Evolutionary conservation across 352 stramenopile genomes (phyloP), one percentile per base, ranked within the genome.

Genomic region (Pythium chondricola): DNA sequence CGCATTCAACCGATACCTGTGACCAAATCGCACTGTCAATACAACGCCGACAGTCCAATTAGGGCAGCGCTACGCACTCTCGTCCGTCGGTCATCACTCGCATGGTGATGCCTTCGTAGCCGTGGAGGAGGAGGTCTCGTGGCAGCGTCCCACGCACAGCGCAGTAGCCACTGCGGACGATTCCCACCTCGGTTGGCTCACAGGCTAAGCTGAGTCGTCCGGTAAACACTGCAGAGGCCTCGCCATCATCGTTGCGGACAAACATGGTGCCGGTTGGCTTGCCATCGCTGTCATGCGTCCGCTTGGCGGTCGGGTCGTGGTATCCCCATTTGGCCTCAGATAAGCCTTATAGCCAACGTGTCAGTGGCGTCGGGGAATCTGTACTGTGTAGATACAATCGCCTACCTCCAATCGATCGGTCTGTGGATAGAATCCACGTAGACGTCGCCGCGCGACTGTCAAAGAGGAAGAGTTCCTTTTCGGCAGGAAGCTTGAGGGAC

Each of bases 81-180:
- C 83, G 77, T 11, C 83, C 83, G 36, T 93, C 83, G 8, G 83
- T 91, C 77, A 88, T 93, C 54, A 93, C 61, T 36, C 79, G 83
- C 83, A 93, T 91, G 4, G 67, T 69, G 35, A 93, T 71, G 33
- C 83, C 83, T 70, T 93, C 71, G 52, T 88, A 93, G 36, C 83
- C 83, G 29, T 92, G 80, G 4, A 93, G 54, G 17, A 88, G 52
- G 9, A 88, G 29, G 3, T 65, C 67, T 0, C 52, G 54, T 5
- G 83, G 77, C 11, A 90, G 50, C 26, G 69, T 71, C 11, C 75
- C 68, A 24, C 83, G 74, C 36, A 90, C 81, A 8, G 75, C 83
- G 20, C 83, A 93, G 49, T 91, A 93, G n/a, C 83, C 83, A 47
- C 83, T 93, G 27, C 83, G 77, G 36, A 93, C 63, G 11, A 93